phyloP scores from a whole-genome alignment of 139 green algal genomes.

The Chlorella sp. region DNA sequence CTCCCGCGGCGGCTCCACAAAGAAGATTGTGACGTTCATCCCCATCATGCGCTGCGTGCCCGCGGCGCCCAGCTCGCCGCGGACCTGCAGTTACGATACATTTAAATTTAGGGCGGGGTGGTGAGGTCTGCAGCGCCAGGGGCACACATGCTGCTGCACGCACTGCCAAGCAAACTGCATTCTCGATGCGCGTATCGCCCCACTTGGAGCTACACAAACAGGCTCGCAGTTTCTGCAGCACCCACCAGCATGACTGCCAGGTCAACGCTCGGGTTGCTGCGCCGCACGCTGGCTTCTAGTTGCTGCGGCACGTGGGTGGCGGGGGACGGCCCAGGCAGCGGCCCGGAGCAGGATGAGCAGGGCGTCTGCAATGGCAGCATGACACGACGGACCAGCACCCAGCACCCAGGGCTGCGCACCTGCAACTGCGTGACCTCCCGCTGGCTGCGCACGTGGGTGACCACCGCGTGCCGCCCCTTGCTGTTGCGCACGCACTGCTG shows the following conservation, averaged over 20 bases:
- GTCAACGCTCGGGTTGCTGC: conserved; percentile 16
- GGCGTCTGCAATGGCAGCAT: not conserved
- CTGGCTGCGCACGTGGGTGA: conserved; percentile 27
- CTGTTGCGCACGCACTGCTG: conserved; percentile 13
- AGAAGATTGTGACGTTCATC: not conserved
- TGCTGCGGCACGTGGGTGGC: conserved; percentile 1
- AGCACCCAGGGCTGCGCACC: not conserved
- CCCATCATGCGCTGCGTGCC: conserved; percentile 10
- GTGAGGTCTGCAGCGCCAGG: too few species aligned
- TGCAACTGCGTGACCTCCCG: conserved; percentile 15
- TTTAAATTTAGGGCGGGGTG: too few species aligned
- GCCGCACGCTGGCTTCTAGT: conserved; percentile 21
- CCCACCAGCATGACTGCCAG: conserved; percentile 29
- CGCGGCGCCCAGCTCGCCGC: conserved; percentile 20
- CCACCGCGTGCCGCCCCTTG: conserved; percentile 16
- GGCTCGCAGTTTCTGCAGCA: too few species aligned
- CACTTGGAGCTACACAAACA: too few species aligned
- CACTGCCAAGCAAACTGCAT: too few species aligned
- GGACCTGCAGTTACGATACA: not conserved
- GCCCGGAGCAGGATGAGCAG: too few species aligned
- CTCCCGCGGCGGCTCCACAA: conserved; percentile 10
- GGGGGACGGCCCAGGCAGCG: not conserved
- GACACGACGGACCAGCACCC: too few species aligned
- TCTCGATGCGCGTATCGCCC: too few species aligned
- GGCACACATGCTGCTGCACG: too few species aligned